Base-by-base conservation (phyloP, 2,329 filamentous ascomycete genomes). In the Talaromyces sp. region DNA sequence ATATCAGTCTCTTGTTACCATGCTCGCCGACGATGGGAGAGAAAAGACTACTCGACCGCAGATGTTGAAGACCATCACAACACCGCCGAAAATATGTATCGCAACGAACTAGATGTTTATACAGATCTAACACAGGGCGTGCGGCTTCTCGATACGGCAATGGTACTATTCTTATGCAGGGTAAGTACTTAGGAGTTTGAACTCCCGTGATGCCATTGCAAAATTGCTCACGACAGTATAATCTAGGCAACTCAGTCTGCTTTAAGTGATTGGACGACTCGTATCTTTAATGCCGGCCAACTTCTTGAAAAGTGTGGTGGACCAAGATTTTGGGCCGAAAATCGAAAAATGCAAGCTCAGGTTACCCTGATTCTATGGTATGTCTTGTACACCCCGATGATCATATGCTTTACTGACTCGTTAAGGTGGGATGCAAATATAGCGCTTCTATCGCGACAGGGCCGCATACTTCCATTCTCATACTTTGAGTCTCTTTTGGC, bases 361-460 rank as follows among this genome's bases (percentile, higher is more conserved):
- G 54, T 50, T 59, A 41, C 24, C 22, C 8, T 63, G 33, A 33
- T 63, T 56, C 11, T 59, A 19, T 63, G 62, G 62, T 63, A 59
- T 27, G 47, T 62, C 41, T n/a, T 45, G 10, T 56, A 3, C 2
- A 41, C 16, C 37, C 8, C 16, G 33, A 22, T 7, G 41, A 9
- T 13, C 7, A 31, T 27, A 16, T 1, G 11, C 16, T 22, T 19
- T 10, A 39, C 54, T 63, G 31, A 63, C 24, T 2, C 4, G 5
- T 24, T 16, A 45, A 63, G 62, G 62, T 63, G 62, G 62, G 62
- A 63, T 8, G 62, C 54, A 24, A 59, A 43, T 41, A 58, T 63
- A 58, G 52, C 62, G 8, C 35, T 63, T 9, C 39, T 63, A 27
- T 59, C 62, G 41, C 19, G 62, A 14, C 62, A 52, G 27, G 27